Evolutionary conservation across 306 rosid species (phyloP).

Genomic region (Quillaja saponaria): DNA sequence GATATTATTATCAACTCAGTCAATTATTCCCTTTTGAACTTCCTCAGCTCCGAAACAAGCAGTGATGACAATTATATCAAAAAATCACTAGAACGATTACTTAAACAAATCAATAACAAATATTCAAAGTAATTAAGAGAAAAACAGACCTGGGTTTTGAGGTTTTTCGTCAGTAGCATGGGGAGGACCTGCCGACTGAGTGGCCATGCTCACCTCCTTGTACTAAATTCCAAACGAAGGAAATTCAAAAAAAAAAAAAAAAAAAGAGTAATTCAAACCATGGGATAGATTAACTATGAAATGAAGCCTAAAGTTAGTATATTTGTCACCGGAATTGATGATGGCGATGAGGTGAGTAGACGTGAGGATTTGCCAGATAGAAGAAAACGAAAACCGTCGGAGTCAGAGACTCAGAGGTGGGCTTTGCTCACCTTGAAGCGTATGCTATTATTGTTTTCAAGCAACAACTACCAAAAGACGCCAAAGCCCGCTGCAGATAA

Average conservation of each 20-base stretch:
- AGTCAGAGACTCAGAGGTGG: not conserved
- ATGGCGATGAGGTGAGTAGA: conserved; percentile 1
- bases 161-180: conserved; percentile 34
- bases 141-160: conserved; percentile 47
- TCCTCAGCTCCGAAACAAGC: too few relatives aligned
- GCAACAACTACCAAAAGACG: not conserved
- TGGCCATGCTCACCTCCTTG: conserved; percentile 44
- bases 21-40: too few relatives aligned
- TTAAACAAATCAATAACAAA: not conserved
- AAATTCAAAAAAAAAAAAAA: not conserved
- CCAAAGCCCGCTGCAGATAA: not conserved
- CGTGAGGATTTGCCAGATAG: not conserved
- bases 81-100: not conserved
- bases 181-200: conserved; percentile 46
- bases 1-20: too few relatives aligned
- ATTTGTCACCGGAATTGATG: not conserved
- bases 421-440: conserved; percentile 35
- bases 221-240: conserved; percentile 15
- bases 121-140: not conserved
- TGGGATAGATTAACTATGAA: too few relatives aligned
- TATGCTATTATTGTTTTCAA: not conserved
- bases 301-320: not conserved
- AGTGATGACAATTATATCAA: not conserved
- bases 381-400: not conserved
- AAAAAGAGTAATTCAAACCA: not conserved